Conservation (phyloP, 2,329 filamentous ascomycete genomes). For the Calonectria hawksworthii region DNA sequence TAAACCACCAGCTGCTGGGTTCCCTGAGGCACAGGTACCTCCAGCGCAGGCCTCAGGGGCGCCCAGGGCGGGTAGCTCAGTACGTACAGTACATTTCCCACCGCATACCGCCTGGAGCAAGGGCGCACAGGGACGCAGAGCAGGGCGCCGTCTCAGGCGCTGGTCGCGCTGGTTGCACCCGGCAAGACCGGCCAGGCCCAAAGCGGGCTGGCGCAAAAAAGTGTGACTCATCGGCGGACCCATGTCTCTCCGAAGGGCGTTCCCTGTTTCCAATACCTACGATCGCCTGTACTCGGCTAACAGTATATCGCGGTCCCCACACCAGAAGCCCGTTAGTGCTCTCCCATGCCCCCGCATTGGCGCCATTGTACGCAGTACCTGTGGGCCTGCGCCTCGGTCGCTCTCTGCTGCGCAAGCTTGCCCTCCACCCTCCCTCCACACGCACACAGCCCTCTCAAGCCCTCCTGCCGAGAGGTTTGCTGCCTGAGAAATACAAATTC, state of each 20-base stretch:
- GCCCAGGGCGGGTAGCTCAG: not conserved
- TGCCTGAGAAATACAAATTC: slow-evolving; percentile 65
- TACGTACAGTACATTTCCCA: slow-evolving; percentile 3
- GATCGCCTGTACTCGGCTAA: slow-evolving; percentile 27
- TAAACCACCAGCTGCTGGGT: not conserved
- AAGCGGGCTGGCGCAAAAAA: slow-evolving; percentile 46
- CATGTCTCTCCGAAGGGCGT: slow-evolving; percentile 46
- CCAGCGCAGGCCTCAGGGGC: not conserved
- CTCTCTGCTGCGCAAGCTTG: slow-evolving; percentile 6
- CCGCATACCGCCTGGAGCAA: slow-evolving; percentile 14
- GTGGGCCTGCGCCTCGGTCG: slow-evolving; percentile 7
- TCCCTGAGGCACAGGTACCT: not conserved
- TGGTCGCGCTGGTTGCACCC: slow-evolving; percentile 39
- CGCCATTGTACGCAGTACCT: slow-evolving; percentile 29
- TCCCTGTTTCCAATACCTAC: slow-evolving; percentile 34
- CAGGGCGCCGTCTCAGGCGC: slow-evolving; percentile 41
- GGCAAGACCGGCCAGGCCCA: slow-evolving; percentile 45
- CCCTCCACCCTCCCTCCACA: not conserved
- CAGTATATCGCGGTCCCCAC: not conserved
- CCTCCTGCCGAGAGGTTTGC: slow-evolving; percentile 44
- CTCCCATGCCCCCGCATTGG: slow-evolving; percentile 39
- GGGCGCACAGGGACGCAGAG: slow-evolving; percentile 11
- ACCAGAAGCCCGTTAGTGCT: slow-evolving; percentile 28
- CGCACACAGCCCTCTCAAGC: slow-evolving; percentile 43
- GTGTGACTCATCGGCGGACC: slow-evolving; percentile 54